Base-by-base conservation (phyloP, 352 stramenopile genomes). In the Aphanomyces stellatus region DNA sequence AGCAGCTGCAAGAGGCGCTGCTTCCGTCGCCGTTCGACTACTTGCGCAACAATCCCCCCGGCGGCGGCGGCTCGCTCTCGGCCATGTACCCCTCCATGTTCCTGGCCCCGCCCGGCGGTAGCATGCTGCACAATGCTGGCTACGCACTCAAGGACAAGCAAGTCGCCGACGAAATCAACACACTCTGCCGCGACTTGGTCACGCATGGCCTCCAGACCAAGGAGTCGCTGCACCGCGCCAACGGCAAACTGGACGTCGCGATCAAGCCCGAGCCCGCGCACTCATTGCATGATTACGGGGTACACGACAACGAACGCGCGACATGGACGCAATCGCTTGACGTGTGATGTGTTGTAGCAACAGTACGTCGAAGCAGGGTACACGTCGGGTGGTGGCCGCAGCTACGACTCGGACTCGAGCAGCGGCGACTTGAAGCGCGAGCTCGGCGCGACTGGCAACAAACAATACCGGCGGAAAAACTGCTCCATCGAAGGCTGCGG, bases 391-490 rank as follows among this genome's bases (percentile, higher is more conserved):
- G 60, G 60, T n/a, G 60, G 60, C 8, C 48, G 48, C 22, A 67
- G 60, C 34, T 67, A 67, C 49, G 60, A 67, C 34, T 67, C 60
- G 60, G 60, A 67, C 35, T 67, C 46, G 64, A 76, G 40, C 72
- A 72, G 63, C 59, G 60, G 62, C 42, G 53, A 28, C 22, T 53
- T 31, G 49, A 69, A 56, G 41, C 42, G 69, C 40, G 49, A 72
- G 72, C 34, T 53, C 74, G 53, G 74, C 66, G 37, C 73, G 61
- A 60, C 62, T 51, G 15, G 62, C 55, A 40, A 49, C 53, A 88
- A 88, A 64, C 75, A 80, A 13, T 91, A 91, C 67, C 79, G 84
- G 2, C 76, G 84, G 25, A 93, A 93, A 62, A 89, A 91, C 74
- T 95, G 87, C 55, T 90, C 81, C 40, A 72, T 77, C 6, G 78